A percentile compares a stretch with the other conserved stretches of the same genome.
Evolutionary conservation across 1,284 basidiomycete genomes (phyloP).

Genomic region (Tylopilus orsonianus): DNA sequence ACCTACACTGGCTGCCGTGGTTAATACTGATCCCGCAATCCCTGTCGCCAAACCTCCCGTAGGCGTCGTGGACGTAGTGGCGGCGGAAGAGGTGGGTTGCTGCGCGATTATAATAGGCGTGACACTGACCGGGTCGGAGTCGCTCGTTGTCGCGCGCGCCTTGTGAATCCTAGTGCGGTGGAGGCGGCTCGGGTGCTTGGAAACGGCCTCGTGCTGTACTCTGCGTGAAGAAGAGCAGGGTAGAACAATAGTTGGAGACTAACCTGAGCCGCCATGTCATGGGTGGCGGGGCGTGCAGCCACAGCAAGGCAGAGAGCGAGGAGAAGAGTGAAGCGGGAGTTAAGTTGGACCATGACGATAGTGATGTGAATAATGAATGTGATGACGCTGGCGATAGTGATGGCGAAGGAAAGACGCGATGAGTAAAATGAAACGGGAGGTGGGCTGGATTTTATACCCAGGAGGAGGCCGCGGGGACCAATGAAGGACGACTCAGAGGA

Average conservation of each 20-base stretch:
- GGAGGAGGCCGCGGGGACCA: constrained; percentile 11
- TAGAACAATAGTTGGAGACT: background rate
- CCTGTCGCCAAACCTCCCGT: too few relatives aligned
- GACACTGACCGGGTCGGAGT: constrained; percentile 20
- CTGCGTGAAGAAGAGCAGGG: constrained; percentile 9
- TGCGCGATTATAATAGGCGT: background rate
- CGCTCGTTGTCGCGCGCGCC: constrained; percentile 19
- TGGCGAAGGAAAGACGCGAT: constrained; percentile 10
- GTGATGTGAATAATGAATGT: constrained; percentile 31
- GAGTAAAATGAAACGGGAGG: background rate
- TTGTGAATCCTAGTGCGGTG: constrained; percentile 11
- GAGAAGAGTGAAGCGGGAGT: constrained; percentile 29
- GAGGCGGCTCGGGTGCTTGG: constrained; percentile 16
- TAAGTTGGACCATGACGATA: constrained; percentile 33
- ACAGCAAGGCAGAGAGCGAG: constrained; percentile 30
- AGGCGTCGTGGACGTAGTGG: background rate
- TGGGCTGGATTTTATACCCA: constrained; percentile 25
- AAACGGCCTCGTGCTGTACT: constrained; percentile 8
- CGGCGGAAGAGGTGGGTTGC: background rate
- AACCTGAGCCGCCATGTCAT: constrained; percentile 15
- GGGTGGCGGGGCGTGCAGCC: constrained; percentile 23
- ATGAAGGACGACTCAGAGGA: constrained; percentile 23
- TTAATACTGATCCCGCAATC: too few relatives aligned
- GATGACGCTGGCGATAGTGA: constrained; percentile 18
- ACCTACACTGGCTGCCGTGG: too few relatives aligned